Evolutionary conservation across 371 early-diverging fungal species (phyloP).

Genomic region (Polyrhizophydium stewartii): DNA sequence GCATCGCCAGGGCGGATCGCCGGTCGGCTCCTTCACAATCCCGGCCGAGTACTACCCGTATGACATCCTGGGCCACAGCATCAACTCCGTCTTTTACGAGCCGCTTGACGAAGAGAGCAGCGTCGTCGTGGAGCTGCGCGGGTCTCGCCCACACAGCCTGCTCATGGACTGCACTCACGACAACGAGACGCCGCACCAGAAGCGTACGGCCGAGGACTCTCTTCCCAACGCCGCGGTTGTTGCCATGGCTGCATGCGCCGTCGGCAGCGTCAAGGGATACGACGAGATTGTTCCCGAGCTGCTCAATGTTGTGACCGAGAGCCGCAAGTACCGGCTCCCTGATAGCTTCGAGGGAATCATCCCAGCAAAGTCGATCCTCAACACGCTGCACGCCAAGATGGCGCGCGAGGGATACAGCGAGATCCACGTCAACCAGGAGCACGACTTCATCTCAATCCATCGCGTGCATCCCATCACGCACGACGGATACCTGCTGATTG

Average conservation of each 20-base stretch:
- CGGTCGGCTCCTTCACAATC: slow-evolving; percentile 47
- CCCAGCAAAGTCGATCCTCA: slow-evolving; percentile 66
- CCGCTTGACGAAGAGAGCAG: slow-evolving; percentile 33
- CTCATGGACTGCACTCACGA: slow-evolving; percentile 99
- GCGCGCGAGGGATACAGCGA: slow-evolving; percentile 79
- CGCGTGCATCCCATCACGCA: slow-evolving; percentile 87
- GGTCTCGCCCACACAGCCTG: slow-evolving; percentile 78
- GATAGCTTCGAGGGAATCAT: slow-evolving; percentile 44
- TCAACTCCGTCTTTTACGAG: slow-evolving; percentile 22
- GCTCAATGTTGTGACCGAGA: slow-evolving; percentile 85
- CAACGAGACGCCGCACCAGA: slow-evolving; percentile 92
- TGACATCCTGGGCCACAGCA: slow-evolving; percentile 41
- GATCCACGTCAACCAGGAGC: slow-evolving; percentile 92
- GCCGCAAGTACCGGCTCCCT: slow-evolving; percentile 61
- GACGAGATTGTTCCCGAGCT: slow-evolving; percentile 87
- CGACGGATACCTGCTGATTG: slow-evolving; percentile 85
- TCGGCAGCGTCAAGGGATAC: slow-evolving; percentile 94
- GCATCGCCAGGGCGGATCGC: slow-evolving; percentile 86
- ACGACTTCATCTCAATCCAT: slow-evolving; percentile 85
- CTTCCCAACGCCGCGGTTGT: slow-evolving; percentile 89
- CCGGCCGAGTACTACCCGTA: slow-evolving; percentile 42
- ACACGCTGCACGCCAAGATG: slow-evolving; percentile 74
- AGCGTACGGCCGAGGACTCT: slow-evolving; percentile 81
- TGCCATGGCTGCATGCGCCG: slow-evolving; percentile 83
- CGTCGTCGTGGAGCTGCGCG: slow-evolving; percentile 49